These are phyloP conservation scores for Alternaria consortialis DNA, from an alignment of 2,329 filamentous ascomycete genomes.

Conservation along the genomic window DNA sequence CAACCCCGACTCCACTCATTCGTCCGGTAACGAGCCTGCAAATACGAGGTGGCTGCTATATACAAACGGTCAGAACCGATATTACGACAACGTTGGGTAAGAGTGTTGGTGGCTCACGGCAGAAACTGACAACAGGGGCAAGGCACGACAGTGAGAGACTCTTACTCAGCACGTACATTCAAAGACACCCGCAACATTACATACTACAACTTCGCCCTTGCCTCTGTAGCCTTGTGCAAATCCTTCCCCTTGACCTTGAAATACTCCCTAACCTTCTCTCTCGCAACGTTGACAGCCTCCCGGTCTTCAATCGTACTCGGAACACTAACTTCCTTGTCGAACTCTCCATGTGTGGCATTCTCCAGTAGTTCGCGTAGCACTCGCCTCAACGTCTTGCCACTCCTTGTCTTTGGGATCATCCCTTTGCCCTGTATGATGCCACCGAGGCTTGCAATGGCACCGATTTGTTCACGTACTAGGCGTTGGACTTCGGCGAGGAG, in stretches of 20 bases:
- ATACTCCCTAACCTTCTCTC: conserved; percentile 76
- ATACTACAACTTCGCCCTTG: conserved; percentile 58
- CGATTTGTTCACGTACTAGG: conserved; percentile 81
- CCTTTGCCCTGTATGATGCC: conserved; percentile 85
- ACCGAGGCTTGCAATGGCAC: conserved; percentile 83
- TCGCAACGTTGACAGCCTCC: conserved; percentile 76
- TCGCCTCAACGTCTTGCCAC: conserved; percentile 87
- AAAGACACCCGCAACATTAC: neutral
- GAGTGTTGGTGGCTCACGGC: no score
- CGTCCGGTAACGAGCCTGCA: conserved; percentile 20
- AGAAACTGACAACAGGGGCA: no score
- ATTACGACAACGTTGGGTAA: neutral
- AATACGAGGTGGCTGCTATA: conserved; percentile 15
- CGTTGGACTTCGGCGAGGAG: conserved; percentile 73
- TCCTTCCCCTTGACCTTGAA: conserved; percentile 63
- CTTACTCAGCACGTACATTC: no score
- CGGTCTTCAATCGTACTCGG: conserved; percentile 88
- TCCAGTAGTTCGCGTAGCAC: conserved; percentile 86
- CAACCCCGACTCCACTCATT: conserved; percentile 34
- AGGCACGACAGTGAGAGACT: no score
- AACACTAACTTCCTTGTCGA: conserved; percentile 74
- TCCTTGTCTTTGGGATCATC: conserved; percentile 91
- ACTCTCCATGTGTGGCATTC: conserved; percentile 77
- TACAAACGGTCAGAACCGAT: neutral
- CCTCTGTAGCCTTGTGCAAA: conserved; percentile 51